phyloP scores from a whole-genome alignment of 148 eudicot genomes.

The Vaccinium myrtillus region DNA sequence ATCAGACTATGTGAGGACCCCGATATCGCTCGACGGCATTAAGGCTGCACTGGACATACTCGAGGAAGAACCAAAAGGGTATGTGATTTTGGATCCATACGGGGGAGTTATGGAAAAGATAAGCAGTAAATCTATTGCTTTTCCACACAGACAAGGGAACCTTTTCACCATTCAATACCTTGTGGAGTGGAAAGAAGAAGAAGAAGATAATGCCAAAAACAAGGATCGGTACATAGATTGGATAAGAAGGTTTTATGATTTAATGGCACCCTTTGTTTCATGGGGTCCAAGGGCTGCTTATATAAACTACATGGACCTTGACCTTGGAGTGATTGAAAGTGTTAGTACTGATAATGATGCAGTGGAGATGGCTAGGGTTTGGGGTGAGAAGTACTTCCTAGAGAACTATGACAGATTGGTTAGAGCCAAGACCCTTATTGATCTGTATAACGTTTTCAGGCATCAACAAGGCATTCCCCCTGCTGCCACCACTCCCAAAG shows the following conservation, averaged over 20 bases:
- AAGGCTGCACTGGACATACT: slow-evolving; percentile 32
- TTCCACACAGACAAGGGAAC: slow-evolving; percentile 55
- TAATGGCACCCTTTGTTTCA: slow-evolving; percentile 49
- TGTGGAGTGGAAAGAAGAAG: slow-evolving; percentile 49
- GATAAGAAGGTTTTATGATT: slow-evolving; percentile 47
- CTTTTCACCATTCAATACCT: slow-evolving; percentile 43
- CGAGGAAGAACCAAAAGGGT: slow-evolving; percentile 51
- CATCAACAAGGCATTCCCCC: slow-evolving; percentile 61
- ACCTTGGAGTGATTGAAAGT: slow-evolving; percentile 38
- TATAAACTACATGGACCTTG: slow-evolving; percentile 52
- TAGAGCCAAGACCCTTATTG: slow-evolving; percentile 47
- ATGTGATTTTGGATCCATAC: slow-evolving; percentile 49
- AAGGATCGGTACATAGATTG: slow-evolving; percentile 34
- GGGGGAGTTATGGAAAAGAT: slow-evolving; percentile 52
- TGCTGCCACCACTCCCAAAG: slow-evolving; percentile 10
- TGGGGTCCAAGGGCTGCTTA: slow-evolving; percentile 56
- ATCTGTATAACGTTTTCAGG: slow-evolving; percentile 50
- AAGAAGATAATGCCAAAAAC: slow-evolving; percentile 19
- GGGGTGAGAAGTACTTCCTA: slow-evolving; percentile 61
- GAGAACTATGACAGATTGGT: slow-evolving; percentile 59
- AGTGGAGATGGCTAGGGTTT: slow-evolving; percentile 49
- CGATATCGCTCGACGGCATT: slow-evolving; percentile 27
- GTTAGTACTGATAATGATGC: slow-evolving; percentile 11
- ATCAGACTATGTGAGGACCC: slow-evolving; percentile 47
- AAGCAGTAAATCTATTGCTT: slow-evolving; percentile 40